Base-by-base conservation (phyloP, 2,329 filamentous ascomycete genomes). In the Dothideomycetidae sp. region DNA sequence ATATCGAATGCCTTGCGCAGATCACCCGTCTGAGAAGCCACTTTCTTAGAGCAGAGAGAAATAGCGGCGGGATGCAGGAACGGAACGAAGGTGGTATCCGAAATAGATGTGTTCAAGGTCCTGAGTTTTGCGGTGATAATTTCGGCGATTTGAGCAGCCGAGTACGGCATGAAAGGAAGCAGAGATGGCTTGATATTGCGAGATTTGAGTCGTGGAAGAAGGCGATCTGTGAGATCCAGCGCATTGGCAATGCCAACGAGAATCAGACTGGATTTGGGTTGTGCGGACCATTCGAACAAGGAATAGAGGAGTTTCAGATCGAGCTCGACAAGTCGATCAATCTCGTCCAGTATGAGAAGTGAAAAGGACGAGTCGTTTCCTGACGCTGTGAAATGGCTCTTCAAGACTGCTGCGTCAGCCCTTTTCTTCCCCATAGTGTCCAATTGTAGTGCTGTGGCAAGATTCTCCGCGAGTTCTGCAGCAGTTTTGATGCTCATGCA, bases 401-500 rank as follows among this genome's bases (percentile, higher is more conserved):
- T 76, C 29, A 96, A 61, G 23, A 71, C 68, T 4, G 73, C 67
- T 38, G 78, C 70, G 21, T 81, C 78, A 33, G 81, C 73, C 42
- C 71, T 71, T 48, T 81, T 79, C 7, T 70, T 60, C 23, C 75
- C 56, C 29, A 78, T 71, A 12, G 61, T 57, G 19, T 70, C 66
- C 39, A 76, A 67, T 10, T 69, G 69, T 29, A 88, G 73, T 38
- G 72, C 70, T 46, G 82, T 76, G 10, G 88, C 61, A 12, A 98
- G 64, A 13, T 78, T 86, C 44, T 71, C 70, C 58, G 92, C 93
- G 14, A 98, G 68, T 53, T 94, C 86, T 46, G 75, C 77, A 2
- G 85, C 82, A 21, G 76, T 83, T 52, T 90, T 92, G 59, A 94
- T 77, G 59, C 86, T 93, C 77, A 94, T 94, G 60, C 90, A 98